A percentile compares a stretch with the other conserved stretches of the same genome.
These are phyloP conservation scores for Boletus fagicola DNA, from an alignment of 768 basidiomycete genomes.

Conservation along the genomic window DNA sequence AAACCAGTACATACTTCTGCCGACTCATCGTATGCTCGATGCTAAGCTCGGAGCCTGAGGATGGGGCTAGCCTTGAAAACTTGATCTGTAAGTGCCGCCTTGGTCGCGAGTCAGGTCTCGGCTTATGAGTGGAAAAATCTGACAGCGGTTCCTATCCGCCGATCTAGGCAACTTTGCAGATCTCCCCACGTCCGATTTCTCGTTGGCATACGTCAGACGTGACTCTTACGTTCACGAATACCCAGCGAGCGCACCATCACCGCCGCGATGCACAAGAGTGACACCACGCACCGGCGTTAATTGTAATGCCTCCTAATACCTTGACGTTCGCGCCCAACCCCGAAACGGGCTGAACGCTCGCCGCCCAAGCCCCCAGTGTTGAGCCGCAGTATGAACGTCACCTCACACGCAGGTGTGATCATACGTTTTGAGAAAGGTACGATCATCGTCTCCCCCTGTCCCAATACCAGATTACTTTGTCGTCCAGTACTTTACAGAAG, in stretches of 20 bases:
- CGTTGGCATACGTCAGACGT: constrained; percentile 29
- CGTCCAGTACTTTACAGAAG: constrained; percentile 38
- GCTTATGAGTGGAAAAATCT: background rate
- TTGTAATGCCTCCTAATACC: constrained; percentile 41
- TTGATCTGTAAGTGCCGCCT: background rate
- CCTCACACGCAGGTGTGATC: constrained; percentile 29
- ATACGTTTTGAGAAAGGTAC: constrained; percentile 45
- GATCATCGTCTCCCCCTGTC: constrained; percentile 40
- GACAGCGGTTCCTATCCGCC: background rate
- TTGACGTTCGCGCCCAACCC: constrained; percentile 35
- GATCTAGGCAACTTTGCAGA: background rate
- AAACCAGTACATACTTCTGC: background rate
- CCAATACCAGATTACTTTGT: constrained; percentile 24
- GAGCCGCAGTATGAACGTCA: constrained; percentile 33
- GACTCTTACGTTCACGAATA: constrained; percentile 47
- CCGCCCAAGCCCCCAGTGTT: constrained; percentile 39
- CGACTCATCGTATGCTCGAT: background rate
- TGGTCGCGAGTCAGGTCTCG: background rate
- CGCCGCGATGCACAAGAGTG: constrained; percentile 39
- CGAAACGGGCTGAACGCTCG: constrained; percentile 19
- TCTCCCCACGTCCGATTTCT: background rate
- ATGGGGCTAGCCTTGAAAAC: background rate
- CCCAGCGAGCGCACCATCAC: constrained; percentile 39
- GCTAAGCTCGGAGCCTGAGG: too few relatives aligned
- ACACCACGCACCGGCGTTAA: constrained; percentile 46